Evolutionary conservation across 495 filamentous ascomycete genomes (phyloP).

Genomic region (Aspergillus campestris): DNA sequence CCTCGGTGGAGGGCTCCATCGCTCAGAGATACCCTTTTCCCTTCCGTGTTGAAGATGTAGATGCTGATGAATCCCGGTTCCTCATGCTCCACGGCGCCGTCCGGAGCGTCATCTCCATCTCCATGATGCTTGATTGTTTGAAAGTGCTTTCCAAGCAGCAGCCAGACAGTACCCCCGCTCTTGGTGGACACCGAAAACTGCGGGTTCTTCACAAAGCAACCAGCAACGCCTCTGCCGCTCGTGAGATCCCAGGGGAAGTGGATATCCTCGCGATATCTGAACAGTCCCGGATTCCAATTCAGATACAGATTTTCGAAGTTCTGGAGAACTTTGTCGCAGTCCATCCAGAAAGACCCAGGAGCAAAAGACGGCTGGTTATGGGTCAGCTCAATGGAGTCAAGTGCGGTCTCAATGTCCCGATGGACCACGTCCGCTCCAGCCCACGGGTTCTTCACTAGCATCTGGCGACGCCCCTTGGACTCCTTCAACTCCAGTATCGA

Average conservation of each 20-base stretch:
- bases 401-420: constrained; percentile 4
- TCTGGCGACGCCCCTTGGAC: constrained; percentile 48
- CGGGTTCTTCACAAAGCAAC: constrained; percentile 69
- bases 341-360: constrained; percentile 88
- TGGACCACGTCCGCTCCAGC: constrained; percentile 50
- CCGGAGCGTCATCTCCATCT: background rate
- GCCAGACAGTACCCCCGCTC: constrained; percentile 59
- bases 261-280: constrained; percentile 70
- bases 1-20: constrained; percentile 59
- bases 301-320: constrained; percentile 92
- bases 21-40: constrained; percentile 62
- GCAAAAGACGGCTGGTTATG: constrained; percentile 18
- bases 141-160: constrained; percentile 81
- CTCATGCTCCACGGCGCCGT: constrained; percentile 30
- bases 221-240: constrained; percentile 40
- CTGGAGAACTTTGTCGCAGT: constrained; percentile 71
- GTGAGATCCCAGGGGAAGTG: constrained; percentile 85
- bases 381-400: constrained; percentile 4
- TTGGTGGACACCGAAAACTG: constrained; percentile 65
- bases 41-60: constrained; percentile 65
- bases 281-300: constrained; percentile 92
- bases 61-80: constrained; percentile 72
- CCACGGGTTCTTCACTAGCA: constrained; percentile 96
- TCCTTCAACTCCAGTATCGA: constrained; percentile 76
- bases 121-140: constrained; percentile 22